Base-by-base conservation (phyloP, 768 basidiomycete species). In the Phlegmacium glaucopus region DNA sequence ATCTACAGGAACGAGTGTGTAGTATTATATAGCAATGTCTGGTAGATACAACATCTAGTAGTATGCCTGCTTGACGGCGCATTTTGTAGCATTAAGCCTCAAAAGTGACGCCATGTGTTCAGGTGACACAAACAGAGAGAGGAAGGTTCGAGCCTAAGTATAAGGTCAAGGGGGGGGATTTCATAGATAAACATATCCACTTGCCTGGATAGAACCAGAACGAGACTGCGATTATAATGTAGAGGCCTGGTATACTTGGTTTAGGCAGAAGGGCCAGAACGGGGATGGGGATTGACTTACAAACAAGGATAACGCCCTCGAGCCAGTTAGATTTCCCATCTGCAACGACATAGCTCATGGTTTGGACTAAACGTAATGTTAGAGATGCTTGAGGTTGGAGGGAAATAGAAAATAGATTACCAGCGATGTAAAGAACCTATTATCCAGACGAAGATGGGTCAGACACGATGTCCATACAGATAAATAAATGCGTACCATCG, bases 271-370 rank as follows among this genome's bases (percentile, higher is more conserved):
- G 17, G n/a, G 40, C 12, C 22, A 28, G n/a, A 17, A 11, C 13
- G 30, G 25, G 10, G 17, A 26, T 5, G 44, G 27, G 42, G 25
- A 16, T 2, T 40, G 18, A 72, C 76, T 48, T 65, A 63, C 84
- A 81, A 47, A 90, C 79, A n/a, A 91, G 74, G 47, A 90, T 82
- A 56, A 83, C 65, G 17, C 90, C 91, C 65, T 95, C 93, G n/a
- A 96, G 73, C 73, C 93, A 96, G 63, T 94, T 95, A 25, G 85
- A 89, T 60, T 82, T 87, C 10, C 92, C 92, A 55, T 96, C 94
- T 41, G 82, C 78, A 5, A 94, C 79, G 16, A 86, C 83, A 58
- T 89, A 90, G 59, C 87, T 90, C 65, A 95, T 90, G 4, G 89
- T 88, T 54, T 90, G 70, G 11, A 90, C 85, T 85, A 48, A 12